Conservation (phyloP, 352 stramenopile species). For the Peronospora destructor region DNA sequence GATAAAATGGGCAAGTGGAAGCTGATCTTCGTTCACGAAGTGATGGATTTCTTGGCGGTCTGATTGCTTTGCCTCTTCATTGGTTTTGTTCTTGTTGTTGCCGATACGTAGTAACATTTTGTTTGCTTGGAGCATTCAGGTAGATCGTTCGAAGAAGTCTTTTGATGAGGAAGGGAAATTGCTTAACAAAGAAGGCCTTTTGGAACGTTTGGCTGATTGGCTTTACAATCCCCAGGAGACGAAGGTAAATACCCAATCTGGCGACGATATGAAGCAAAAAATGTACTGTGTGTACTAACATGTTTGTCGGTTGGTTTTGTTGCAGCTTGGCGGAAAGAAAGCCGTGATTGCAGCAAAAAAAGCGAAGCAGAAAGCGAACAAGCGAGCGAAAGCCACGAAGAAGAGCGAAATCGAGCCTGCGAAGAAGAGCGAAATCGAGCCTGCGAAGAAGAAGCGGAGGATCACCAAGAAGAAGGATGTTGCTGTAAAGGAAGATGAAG, state of each 20-base stretch:
- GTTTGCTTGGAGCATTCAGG: constrained; percentile 22
- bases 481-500: constrained; percentile 27
- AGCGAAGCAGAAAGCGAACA: constrained; percentile 37
- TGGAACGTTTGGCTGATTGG: constrained; percentile 70
- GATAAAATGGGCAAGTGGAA: constrained; percentile 66
- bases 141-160: constrained; percentile 83
- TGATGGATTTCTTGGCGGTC: constrained; percentile 77
- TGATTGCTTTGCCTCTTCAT: constrained; percentile 1
- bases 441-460: constrained; percentile 42
- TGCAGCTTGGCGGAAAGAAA: constrained; percentile 33
- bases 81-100: constrained; percentile 2
- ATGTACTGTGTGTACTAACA: constrained; percentile 1
- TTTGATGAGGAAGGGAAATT: constrained; percentile 57
- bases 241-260: constrained; percentile 26
- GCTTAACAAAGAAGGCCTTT: constrained; percentile 56
- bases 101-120: constrained; percentile 2
- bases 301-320: constrained; percentile 1
- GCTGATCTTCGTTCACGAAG: constrained; percentile 55
- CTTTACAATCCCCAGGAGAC: constrained; percentile 53
- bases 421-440: not conserved
- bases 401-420: constrained; percentile 7
- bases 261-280: not conserved
- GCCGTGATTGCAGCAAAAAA: constrained; percentile 23
- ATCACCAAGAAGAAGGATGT: constrained; percentile 31
- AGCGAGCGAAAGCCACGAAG: constrained; percentile 22